phyloP scores from a whole-genome alignment of 2,329 filamentous ascomycete species.

The Aspergillus flavus region DNA sequence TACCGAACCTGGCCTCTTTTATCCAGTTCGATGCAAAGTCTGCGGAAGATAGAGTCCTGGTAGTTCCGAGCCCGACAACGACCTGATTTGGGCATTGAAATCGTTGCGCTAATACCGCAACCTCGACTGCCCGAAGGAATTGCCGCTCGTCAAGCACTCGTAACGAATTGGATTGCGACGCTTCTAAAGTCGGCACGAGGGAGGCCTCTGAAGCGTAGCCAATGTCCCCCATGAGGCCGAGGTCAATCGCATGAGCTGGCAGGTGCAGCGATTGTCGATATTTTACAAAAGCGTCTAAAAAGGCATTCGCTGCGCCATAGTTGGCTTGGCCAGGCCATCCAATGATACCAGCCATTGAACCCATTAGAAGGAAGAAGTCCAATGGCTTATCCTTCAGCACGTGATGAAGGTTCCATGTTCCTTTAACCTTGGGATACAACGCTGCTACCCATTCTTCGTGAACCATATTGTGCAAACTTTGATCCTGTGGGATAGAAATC shows the following conservation, averaged over 20 bases:
- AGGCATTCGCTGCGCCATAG: conserved; percentile 40
- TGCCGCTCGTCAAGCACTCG: conserved; percentile 10
- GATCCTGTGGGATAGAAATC: conserved; percentile 13
- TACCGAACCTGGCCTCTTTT: conserved; percentile 14
- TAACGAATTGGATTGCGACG: conserved; percentile 16
- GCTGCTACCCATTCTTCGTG: conserved; percentile 35
- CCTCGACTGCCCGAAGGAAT: conserved; percentile 9
- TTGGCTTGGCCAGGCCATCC: conserved; percentile 47
- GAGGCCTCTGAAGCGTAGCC: conserved; percentile 23
- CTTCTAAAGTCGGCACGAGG: conserved; percentile 17
- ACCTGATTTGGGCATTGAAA: conserved; percentile 5
- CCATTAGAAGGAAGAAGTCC: conserved; percentile 34
- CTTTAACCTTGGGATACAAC: conserved; percentile 38
- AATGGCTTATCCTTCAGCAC: conserved; percentile 10
- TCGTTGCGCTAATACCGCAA: neutral
- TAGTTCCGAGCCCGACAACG: conserved; percentile 6
- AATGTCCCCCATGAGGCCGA: conserved; percentile 29
- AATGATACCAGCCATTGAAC: conserved; percentile 33
- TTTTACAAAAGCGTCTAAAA: conserved; percentile 31
- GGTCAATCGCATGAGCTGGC: conserved; percentile 25
- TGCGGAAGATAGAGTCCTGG: neutral
- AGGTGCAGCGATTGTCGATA: conserved; percentile 28
- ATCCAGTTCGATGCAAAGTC: neutral
- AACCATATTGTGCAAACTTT: conserved; percentile 35
- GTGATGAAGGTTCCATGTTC: conserved; percentile 33